A percentile compares a stretch with the other conserved stretches of the same genome.
Evolutionary conservation across 2,329 filamentous ascomycete genomes (phyloP).

Genomic region (Fragosphaeria purpurea): DNA sequence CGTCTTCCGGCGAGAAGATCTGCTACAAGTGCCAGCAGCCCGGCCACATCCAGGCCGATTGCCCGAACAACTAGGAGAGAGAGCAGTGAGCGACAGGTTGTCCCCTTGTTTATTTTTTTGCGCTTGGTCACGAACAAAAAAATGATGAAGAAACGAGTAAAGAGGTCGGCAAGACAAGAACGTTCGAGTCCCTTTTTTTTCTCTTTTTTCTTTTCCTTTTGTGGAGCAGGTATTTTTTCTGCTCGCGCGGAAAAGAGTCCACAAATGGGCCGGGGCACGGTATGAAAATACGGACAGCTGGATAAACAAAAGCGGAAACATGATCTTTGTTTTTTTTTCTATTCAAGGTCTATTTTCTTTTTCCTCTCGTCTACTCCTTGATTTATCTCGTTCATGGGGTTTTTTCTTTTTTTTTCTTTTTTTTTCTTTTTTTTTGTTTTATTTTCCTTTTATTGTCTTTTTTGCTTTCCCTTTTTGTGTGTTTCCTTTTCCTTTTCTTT

Average conservation of each 20-base stretch:
- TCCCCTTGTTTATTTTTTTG: slow-evolving; percentile 5
- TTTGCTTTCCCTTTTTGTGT: neutral
- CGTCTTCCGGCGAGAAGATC: slow-evolving; percentile 77
- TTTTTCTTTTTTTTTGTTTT: neutral
- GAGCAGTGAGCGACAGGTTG: slow-evolving; percentile 5
- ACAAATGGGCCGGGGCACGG: slow-evolving; percentile 17
- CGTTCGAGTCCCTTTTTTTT: too few relatives aligned
- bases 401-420: slow-evolving; percentile 2
- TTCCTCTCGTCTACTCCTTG: slow-evolving; percentile 8
- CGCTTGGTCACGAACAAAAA: slow-evolving; percentile 8
- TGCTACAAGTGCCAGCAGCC: slow-evolving; percentile 90
- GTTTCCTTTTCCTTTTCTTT: neutral
- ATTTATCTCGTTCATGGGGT: neutral
- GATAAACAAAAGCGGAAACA: slow-evolving; percentile 18
- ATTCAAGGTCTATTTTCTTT: slow-evolving; percentile 9
- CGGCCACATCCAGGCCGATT: slow-evolving; percentile 88
- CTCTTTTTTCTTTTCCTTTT: slow-evolving; percentile 18
- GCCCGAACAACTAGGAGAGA: slow-evolving; percentile 62
- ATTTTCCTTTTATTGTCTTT: neutral
- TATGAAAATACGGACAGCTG: slow-evolving; percentile 21
- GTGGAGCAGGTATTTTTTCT: slow-evolving; percentile 13
- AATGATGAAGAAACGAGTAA: slow-evolving; percentile 9
- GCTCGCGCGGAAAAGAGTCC: slow-evolving; percentile 17
- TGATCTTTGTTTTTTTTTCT: slow-evolving; percentile 11
- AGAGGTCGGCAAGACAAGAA: slow-evolving; percentile 16